Conservation (phyloP, 495 filamentous ascomycete species). For the Podospora tetraspora region DNA sequence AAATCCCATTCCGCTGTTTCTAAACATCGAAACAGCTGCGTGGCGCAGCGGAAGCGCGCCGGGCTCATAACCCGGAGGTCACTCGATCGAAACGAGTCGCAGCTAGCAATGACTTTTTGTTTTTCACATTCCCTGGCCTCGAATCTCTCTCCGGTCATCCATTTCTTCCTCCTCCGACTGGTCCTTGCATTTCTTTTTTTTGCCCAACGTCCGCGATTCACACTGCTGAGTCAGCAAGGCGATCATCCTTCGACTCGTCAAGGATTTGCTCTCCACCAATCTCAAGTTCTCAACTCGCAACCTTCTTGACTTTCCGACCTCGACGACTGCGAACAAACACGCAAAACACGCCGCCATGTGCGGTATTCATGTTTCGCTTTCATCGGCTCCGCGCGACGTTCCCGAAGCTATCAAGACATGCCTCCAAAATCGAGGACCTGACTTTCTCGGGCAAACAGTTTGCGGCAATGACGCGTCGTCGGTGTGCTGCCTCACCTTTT, state of each 20-base stretch:
- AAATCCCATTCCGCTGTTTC: neutral
- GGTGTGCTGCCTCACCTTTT: constrained; percentile 49
- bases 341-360: constrained; percentile 35
- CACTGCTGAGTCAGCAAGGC: neutral
- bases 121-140: constrained; percentile 8
- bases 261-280: neutral
- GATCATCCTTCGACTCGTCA: neutral
- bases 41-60: constrained; percentile 53
- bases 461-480: constrained; percentile 23
- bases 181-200: constrained; percentile 1
- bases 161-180: neutral
- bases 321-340: neutral
- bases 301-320: neutral
- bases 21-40: constrained; percentile 30
- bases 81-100: constrained; percentile 50
- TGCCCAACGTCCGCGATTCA: neutral
- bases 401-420: constrained; percentile 29
- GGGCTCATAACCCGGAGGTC: constrained; percentile 54
- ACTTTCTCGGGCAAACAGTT: constrained; percentile 43
- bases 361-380: constrained; percentile 41
- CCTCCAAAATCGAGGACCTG: constrained; percentile 46
- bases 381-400: constrained; percentile 22
- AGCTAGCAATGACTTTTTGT: constrained; percentile 33
- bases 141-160: neutral
- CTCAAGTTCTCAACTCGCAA: neutral